Conservation (phyloP, 2,329 filamentous ascomycete genomes). For the Ophiocordyceps unilateralis region DNA sequence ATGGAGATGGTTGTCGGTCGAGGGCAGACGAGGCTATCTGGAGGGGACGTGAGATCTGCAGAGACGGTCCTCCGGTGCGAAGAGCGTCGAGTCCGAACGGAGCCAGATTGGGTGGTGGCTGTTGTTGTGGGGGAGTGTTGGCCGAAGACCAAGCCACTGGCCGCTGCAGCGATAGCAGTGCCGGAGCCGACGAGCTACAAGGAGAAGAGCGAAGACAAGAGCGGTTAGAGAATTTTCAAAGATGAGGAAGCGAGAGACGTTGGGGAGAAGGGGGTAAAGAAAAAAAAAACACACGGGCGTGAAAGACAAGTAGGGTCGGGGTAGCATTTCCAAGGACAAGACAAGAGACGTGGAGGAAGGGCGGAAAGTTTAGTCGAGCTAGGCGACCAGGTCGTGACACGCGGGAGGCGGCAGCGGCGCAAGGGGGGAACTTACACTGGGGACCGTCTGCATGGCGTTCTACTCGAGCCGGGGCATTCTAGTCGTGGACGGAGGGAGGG, state of each 20-base stretch:
- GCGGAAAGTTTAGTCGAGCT: conserved; percentile 6
- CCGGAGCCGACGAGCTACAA: conserved; percentile 42
- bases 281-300: background rate
- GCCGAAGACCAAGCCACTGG: conserved; percentile 41
- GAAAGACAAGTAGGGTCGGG: background rate
- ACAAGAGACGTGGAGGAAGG: conserved; percentile 8
- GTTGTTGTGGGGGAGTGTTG: conserved; percentile 19
- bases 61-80: conserved; percentile 14
- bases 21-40: conserved; percentile 12
- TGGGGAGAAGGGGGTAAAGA: background rate
- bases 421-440: conserved; percentile 23
- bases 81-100: conserved; percentile 8
- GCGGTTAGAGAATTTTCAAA: background rate
- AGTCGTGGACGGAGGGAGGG: background rate
- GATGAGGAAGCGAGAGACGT: background rate
- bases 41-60: conserved; percentile 15
- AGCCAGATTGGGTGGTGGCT: conserved; percentile 15
- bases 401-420: background rate
- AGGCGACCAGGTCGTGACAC: conserved; percentile 1
- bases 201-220: background rate
- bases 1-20: conserved; percentile 26
- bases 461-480: conserved; percentile 17
- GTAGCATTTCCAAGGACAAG: background rate
- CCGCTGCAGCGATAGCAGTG: conserved; percentile 42
- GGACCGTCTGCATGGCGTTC: conserved; percentile 31